A percentile compares a stretch with the other conserved stretches of the same genome.
phyloP scores from a whole-genome alignment of 2,329 filamentous ascomycete genomes.

The Penicillium sp. region DNA sequence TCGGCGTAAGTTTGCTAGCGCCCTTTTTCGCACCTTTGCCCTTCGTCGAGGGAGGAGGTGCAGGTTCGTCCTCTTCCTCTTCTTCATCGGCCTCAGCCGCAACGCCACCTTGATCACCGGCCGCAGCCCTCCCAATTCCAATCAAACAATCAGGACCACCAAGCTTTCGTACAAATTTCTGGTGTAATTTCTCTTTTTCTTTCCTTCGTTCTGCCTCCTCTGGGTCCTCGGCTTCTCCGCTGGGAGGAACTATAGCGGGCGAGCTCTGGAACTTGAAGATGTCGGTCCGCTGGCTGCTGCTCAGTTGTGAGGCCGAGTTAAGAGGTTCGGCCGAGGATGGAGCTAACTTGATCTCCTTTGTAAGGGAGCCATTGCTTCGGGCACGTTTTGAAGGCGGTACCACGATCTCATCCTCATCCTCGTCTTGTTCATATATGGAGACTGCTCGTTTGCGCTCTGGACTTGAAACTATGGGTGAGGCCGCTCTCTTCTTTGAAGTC shows the following conservation, averaged over 20 bases:
- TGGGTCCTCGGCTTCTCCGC: constrained; percentile 37
- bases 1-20: constrained; percentile 84
- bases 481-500: constrained; percentile 16
- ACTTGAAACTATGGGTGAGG: constrained; percentile 13
- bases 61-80: constrained; percentile 56
- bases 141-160: constrained; percentile 81
- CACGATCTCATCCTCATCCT: constrained; percentile 48
- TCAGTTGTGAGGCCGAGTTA: constrained; percentile 33
- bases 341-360: constrained; percentile 20
- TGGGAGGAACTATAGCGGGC: constrained; percentile 44
- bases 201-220: constrained; percentile 59
- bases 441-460: constrained; percentile 14
- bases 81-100: constrained; percentile 63
- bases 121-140: constrained; percentile 63
- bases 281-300: constrained; percentile 57
- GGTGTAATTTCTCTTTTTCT: constrained; percentile 73
- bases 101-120: constrained; percentile 57
- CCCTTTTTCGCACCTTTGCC: constrained; percentile 66
- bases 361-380: constrained; percentile 31
- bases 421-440: constrained; percentile 23
- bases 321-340: constrained; percentile 9
- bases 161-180: constrained; percentile 86
- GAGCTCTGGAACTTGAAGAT: constrained; percentile 63
- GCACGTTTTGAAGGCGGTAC: constrained; percentile 48
- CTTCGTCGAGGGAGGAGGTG: constrained; percentile 51